Percentiles rank a stretch among this genome's conserved stretches.
Evolutionary conservation across 2,329 filamentous ascomycete species (phyloP).

Genomic region (Colletotrichum eleusines): DNA sequence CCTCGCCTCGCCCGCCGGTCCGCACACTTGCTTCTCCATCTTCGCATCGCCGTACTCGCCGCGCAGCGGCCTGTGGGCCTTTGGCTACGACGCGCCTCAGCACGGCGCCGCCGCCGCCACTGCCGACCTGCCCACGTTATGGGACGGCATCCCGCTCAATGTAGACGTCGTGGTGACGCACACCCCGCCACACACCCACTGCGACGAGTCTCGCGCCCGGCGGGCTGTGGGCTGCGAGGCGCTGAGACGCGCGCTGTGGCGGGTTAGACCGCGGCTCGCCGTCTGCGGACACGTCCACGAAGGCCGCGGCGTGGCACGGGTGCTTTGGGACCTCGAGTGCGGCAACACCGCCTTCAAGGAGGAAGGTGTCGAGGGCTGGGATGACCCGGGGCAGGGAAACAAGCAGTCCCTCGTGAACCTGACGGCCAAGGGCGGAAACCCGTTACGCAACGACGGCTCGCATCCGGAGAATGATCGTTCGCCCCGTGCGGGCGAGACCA

Average conservation of each 20-base stretch:
- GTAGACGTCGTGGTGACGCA: slow-evolving; percentile 79
- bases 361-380: slow-evolving; percentile 61
- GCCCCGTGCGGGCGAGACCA: no score
- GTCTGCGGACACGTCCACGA: slow-evolving; percentile 81
- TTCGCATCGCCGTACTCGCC: slow-evolving; percentile 80
- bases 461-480: not conserved
- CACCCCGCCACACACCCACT: slow-evolving; percentile 72
- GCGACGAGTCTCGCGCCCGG: slow-evolving; percentile 61
- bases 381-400: slow-evolving; percentile 68
- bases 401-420: slow-evolving; percentile 75
- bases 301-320: slow-evolving; percentile 71
- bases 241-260: slow-evolving; percentile 68
- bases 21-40: slow-evolving; percentile 71
- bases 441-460: slow-evolving; percentile 62
- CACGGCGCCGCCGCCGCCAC: slow-evolving; percentile 38
- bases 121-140: slow-evolving; percentile 58
- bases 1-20: slow-evolving; percentile 66
- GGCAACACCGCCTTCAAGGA: slow-evolving; percentile 59
- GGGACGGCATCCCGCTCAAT: slow-evolving; percentile 71
- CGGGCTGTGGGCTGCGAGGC: slow-evolving; percentile 69
- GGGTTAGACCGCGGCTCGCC: slow-evolving; percentile 72
- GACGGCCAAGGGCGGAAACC: slow-evolving; percentile 57
- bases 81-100: slow-evolving; percentile 65
- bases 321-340: slow-evolving; percentile 68
- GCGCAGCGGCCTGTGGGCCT: slow-evolving; percentile 71